These are phyloP conservation scores for Lachancea quebecensis DNA, from an alignment of 805 yeast genomes.

Conservation along the genomic window DNA sequence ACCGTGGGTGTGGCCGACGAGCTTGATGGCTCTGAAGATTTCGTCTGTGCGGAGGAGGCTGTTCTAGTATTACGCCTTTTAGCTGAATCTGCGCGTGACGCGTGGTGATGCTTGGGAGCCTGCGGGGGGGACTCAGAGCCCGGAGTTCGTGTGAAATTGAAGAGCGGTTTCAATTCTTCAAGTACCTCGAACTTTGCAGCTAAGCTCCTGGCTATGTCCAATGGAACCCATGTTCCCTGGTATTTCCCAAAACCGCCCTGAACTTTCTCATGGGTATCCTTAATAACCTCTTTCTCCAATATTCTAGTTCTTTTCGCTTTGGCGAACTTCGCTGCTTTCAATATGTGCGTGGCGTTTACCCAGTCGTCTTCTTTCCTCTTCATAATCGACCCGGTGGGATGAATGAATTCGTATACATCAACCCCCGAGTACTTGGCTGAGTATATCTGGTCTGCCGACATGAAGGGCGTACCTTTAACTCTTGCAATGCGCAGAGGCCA, in stretches of 20 bases:
- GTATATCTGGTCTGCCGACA: constrained; percentile 40
- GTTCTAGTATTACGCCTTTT: constrained; percentile 24
- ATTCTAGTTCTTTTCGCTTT: constrained; percentile 91
- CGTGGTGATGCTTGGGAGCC: constrained; percentile 62
- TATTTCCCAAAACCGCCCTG: constrained; percentile 97
- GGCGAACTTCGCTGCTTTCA: constrained; percentile 89
- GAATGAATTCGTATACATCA: constrained; percentile 72
- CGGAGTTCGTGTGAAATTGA: constrained; percentile 49
- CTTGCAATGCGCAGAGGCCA: background rate
- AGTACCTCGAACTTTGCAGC: constrained; percentile 60
- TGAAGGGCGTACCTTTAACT: background rate
- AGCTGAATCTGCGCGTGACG: constrained; percentile 41
- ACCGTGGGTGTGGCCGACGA: constrained; percentile 14
- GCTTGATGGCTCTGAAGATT: constrained; percentile 9
- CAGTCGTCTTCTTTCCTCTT: constrained; percentile 69
- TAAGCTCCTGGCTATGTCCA: constrained; percentile 62
- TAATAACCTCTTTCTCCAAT: constrained; percentile 87
- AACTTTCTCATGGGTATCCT: constrained; percentile 82
- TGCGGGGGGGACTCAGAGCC: constrained; percentile 50
- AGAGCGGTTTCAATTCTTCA: constrained; percentile 55
- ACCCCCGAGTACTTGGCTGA: constrained; percentile 77
- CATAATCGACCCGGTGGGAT: constrained; percentile 69
- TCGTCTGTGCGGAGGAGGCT: constrained; percentile 14
- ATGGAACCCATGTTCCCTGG: constrained; percentile 96
- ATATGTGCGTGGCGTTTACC: constrained; percentile 92